Conservation (phyloP, 148 eudicot species). For the Heliamphora exappendiculata region DNA sequence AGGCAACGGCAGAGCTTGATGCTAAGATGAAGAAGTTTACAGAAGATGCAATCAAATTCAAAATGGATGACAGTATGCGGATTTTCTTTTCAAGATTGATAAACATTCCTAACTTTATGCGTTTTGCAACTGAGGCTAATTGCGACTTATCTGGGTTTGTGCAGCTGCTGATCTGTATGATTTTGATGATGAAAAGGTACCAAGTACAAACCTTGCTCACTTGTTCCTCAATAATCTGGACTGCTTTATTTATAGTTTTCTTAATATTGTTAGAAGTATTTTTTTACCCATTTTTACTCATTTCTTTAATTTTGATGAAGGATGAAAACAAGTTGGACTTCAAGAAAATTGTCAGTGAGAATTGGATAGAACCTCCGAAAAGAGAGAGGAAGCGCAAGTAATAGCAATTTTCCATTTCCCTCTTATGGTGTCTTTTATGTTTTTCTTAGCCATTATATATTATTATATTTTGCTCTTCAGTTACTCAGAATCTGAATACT, state of each 20-base stretch:
- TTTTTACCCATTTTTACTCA: neutral
- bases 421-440: neutral
- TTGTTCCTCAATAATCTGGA: neutral
- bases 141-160: conserved; percentile 13
- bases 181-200: conserved; percentile 92
- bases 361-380: conserved; percentile 92
- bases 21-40: conserved; percentile 99
- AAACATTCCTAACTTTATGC: neutral
- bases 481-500: conserved; percentile 94
- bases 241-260: neutral
- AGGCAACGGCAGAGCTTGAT: conserved; percentile 97
- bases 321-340: conserved; percentile 86
- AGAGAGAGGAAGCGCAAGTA: conserved; percentile 99
- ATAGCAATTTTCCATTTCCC: conserved; percentile 8
- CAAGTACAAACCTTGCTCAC: neutral
- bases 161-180: conserved; percentile 92
- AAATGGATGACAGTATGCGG: conserved; percentile 94
- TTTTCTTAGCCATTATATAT: neutral
- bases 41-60: conserved; percentile 95
- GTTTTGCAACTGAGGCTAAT: conserved; percentile 10
- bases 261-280: neutral
- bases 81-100: neutral
- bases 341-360: conserved; percentile 83
- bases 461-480: conserved; percentile 26
- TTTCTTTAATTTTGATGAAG: conserved; percentile 21